Evolutionary conservation across 2,329 filamentous ascomycete genomes (phyloP), one percentile per base, ranked within the genome.

Genomic region (Diaporthe ilicicola): DNA sequence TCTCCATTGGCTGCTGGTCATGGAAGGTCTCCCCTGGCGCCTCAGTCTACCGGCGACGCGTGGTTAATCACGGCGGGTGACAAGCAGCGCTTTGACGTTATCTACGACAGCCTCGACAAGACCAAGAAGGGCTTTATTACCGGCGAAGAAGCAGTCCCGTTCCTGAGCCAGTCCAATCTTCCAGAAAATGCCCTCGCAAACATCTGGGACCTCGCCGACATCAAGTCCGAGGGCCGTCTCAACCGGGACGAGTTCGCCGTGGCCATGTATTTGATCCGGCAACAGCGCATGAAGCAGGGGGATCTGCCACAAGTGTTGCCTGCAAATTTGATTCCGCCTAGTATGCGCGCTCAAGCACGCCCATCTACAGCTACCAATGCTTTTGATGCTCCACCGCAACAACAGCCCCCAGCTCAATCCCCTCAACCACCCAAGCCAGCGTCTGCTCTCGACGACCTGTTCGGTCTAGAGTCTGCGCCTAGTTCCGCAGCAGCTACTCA

Each of bases 151-250:
- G 96, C 95, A 2, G 96, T 98, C 10, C 88, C 90, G 10, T 99
- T 98, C 83, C 94, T 99, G 81, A 95, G 93, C 79, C 94, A 97
- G 81, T 97, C 95, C 0, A 92, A 93, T 70, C 87, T 99, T 17
- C 90, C 94, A 0, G 95, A 98, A 79, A 95, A 98, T 77, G 90
- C 90, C 12, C 85, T 99, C 67, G 96, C 96, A 37, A 93, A 97
- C 76, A 97, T 99, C 74, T 99, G 96, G 96, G 96, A 99, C 80
- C 89, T 99, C 37, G 92, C 96, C 17, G 96, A 99, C 81, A 94
- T 98, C 81, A 94, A 94, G 78, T 96, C 94, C 9, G 93, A 95
- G 75, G 96, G 96, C 13, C 91, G 92, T 70, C 85, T 99, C 70
- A 94, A 88, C 56, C 90, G 90, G 76, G 96, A 99, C 75, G 95